Percentiles rank a stretch among this genome's conserved stretches.
Conservation (phyloP, 495 filamentous ascomycete genomes). For the Bathelium albidoporum region DNA sequence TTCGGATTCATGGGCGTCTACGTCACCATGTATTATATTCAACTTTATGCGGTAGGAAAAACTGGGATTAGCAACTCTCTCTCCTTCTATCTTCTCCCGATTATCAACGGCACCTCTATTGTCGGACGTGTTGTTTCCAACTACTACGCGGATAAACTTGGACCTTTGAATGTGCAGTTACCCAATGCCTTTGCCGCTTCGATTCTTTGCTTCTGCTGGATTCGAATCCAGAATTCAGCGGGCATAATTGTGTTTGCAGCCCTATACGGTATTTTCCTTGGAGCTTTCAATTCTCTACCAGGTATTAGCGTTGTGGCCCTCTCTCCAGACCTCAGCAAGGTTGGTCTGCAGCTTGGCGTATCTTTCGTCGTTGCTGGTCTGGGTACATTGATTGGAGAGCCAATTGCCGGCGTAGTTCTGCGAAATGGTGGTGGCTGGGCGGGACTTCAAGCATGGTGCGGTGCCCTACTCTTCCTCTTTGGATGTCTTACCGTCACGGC, state of each 20-base stretch:
- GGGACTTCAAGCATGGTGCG: conserved; percentile 7
- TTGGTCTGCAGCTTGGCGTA: conserved; percentile 10
- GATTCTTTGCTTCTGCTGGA: conserved; percentile 34
- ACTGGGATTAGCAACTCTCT: conserved; percentile 31
- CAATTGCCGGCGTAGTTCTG: neutral
- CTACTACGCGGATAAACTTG: conserved; percentile 51
- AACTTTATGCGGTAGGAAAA: conserved; percentile 43
- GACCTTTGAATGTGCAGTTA: conserved; percentile 46
- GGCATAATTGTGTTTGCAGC: conserved; percentile 47
- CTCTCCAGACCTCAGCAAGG: conserved; percentile 6
- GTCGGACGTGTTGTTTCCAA: conserved; percentile 57
- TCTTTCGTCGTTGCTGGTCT: neutral
- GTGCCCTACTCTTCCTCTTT: conserved; percentile 6
- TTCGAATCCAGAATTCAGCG: conserved; percentile 34
- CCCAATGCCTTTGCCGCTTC: conserved; percentile 33
- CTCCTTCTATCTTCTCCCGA: conserved; percentile 39
- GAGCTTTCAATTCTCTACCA: conserved; percentile 42
- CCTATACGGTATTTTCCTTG: conserved; percentile 56
- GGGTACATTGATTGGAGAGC: neutral
- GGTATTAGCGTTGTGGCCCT: conserved; percentile 10
- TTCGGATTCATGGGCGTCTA: conserved; percentile 5
- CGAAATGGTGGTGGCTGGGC: neutral
- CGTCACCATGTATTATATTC: conserved; percentile 16
- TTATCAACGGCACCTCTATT: conserved; percentile 43
- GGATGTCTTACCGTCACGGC: neutral